These are phyloP conservation scores for Rhizopogon roseolus DNA, from an alignment of 768 basidiomycete species.

Conservation along the genomic window DNA sequence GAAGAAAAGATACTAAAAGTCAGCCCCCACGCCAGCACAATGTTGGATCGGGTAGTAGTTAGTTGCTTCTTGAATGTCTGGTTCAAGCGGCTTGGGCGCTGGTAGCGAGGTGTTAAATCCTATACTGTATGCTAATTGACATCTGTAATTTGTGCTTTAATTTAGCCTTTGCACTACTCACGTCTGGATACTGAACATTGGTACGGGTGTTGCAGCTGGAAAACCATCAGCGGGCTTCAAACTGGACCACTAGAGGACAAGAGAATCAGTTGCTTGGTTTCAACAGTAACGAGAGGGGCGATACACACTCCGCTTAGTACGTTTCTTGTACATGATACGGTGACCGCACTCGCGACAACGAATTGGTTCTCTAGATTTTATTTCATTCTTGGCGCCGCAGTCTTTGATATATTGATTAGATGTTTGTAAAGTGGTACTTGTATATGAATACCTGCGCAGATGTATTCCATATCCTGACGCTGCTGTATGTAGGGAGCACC, in stretches of 20 bases:
- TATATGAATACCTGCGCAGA: constrained; percentile 66
- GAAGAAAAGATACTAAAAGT: constrained; percentile 36
- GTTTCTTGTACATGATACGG: constrained; percentile 98
- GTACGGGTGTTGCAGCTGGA: neutral
- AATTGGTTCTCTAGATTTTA: constrained; percentile 87
- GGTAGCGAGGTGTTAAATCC: constrained; percentile 26
- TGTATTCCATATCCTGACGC: constrained; percentile 73
- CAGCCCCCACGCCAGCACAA: constrained; percentile 29
- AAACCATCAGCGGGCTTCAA: constrained; percentile 24
- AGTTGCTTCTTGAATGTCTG: constrained; percentile 51
- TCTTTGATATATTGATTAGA: constrained; percentile 41
- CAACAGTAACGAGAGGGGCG: neutral
- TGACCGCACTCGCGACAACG: constrained; percentile 96
- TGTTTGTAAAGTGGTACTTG: neutral
- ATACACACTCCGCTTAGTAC: constrained; percentile 84
- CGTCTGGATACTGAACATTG: neutral
- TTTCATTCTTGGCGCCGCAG: constrained; percentile 89
- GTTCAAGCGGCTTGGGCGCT: constrained; percentile 38
- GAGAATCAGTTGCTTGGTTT: constrained; percentile 3
- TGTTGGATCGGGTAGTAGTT: constrained; percentile 48
- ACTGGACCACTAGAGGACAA: constrained; percentile 25
- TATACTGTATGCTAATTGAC: constrained; percentile 4
- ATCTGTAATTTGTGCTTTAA: constrained; percentile 5
- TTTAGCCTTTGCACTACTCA: constrained; percentile 1
- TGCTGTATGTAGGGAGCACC: constrained; percentile 32